Evolutionary conservation across 1,139 yeast species (phyloP), one percentile per base, ranked within the genome.

Genomic region (Sugiyamaella neomexicana): DNA sequence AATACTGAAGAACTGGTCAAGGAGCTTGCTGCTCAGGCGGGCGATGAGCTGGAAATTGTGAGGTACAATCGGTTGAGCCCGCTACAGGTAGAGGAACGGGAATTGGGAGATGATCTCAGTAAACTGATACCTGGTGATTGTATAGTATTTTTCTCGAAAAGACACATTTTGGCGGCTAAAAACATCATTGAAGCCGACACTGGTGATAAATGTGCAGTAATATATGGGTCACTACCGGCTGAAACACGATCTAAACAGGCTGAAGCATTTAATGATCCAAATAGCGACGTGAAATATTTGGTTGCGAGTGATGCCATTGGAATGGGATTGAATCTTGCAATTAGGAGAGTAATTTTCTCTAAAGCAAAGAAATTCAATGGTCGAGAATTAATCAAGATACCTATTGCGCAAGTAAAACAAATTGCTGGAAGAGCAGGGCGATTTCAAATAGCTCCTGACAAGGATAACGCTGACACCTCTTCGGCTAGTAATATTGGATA

Each of bases 361-460:
- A 78, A 85, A 0, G 75, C 80, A 23, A 70, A 69, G 50, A 95
- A 93, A 69, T 93, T 80, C 63, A 82, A 90, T 66, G 98, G 98
- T 2, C 67, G 66, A 15, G 72, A 71, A 17, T 71, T 76, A 59
- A 72, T 72, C 2, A 70, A 70, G 1, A 70, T 91, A 41, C 75
- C 86, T 0, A 73, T 80, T 2, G 68, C 74, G 1, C 83, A 85
- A 54, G 80, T 86, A 29, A 89, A 89, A 68, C 99, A 93, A 69
- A 93, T 93, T 60, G 98, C 95, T 1, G 99, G 99, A 1, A 76
- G 99, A 60, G 99, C 99, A 0, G 99, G 99, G 0, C 73, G 99
- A 57, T 93, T 75, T 65, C 76, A 75, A 57, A 69, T 72, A 5
- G 62, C 69, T 12, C 60, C 63, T 1, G 52, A 47, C 10, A 34